Conservation (phyloP, 2,329 filamentous ascomycete genomes). For the Atkinsonella hypoxylon region DNA sequence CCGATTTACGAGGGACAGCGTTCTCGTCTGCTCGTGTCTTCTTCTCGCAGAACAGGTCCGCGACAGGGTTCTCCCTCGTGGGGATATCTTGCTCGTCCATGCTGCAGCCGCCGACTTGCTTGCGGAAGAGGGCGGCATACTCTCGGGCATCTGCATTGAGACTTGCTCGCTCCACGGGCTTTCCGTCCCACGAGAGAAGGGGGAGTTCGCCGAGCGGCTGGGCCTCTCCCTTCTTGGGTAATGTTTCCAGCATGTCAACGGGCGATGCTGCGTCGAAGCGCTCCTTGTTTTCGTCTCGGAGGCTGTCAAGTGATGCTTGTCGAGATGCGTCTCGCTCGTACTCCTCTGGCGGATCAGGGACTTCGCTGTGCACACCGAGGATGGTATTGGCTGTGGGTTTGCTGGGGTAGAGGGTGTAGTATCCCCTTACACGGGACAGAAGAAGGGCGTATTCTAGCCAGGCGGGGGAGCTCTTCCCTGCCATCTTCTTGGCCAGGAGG, state of each 20-base stretch:
- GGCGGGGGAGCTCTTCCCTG: constrained; percentile 58
- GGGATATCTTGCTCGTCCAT: constrained; percentile 15
- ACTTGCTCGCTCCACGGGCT: constrained; percentile 24
- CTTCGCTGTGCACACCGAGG: constrained; percentile 65
- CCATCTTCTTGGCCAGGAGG: constrained; percentile 38
- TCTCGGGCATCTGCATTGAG: constrained; percentile 32
- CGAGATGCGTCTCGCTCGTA: constrained; percentile 23
- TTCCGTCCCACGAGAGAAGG: constrained; percentile 53
- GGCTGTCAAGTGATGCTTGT: constrained; percentile 11
- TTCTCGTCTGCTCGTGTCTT: background rate
- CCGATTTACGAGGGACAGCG: too few relatives aligned
- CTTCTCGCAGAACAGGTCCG: constrained; percentile 53
- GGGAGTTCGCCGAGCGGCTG: constrained; percentile 37
- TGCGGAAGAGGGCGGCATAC: constrained; percentile 48
- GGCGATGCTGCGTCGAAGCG: constrained; percentile 32
- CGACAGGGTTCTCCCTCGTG: constrained; percentile 26
- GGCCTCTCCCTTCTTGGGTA: constrained; percentile 31
- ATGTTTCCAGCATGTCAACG: constrained; percentile 35
- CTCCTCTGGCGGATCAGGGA: constrained; percentile 63
- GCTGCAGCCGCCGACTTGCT: constrained; percentile 55
- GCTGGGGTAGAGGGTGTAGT: constrained; percentile 69
- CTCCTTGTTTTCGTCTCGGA: constrained; percentile 19
- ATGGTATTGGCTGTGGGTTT: constrained; percentile 41
- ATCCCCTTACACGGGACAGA: constrained; percentile 64
- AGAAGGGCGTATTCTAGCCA: constrained; percentile 72